phyloP scores from a whole-genome alignment of 2,329 filamentous ascomycete genomes.

The Truncatella angustata region DNA sequence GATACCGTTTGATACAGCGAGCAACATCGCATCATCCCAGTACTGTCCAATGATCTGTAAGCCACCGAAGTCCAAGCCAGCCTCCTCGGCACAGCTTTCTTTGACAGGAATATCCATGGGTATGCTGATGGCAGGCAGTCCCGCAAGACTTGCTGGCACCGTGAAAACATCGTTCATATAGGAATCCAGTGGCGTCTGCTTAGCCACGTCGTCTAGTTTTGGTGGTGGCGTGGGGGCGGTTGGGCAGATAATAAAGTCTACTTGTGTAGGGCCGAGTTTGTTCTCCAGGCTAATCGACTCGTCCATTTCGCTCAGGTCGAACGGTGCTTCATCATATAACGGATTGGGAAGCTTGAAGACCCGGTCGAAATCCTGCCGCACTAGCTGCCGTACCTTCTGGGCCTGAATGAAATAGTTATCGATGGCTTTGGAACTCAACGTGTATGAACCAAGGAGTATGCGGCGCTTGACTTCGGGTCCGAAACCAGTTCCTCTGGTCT shows the following conservation, averaged over 20 bases:
- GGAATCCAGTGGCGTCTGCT: slow-evolving; percentile 61
- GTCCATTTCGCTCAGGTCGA: slow-evolving; percentile 60
- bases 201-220: slow-evolving; percentile 54
- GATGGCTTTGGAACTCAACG: slow-evolving; percentile 83
- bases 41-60: slow-evolving; percentile 81
- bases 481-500: slow-evolving; percentile 71
- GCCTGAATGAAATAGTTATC: slow-evolving; percentile 97
- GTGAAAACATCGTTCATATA: slow-evolving; percentile 97
- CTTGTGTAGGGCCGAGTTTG: slow-evolving; percentile 58
- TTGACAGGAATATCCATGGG: slow-evolving; percentile 52
- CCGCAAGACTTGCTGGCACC: slow-evolving; percentile 89
- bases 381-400: slow-evolving; percentile 79
- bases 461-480: slow-evolving; percentile 83
- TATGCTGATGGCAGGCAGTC: slow-evolving; percentile 83
- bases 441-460: slow-evolving; percentile 87
- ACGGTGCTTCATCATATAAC: slow-evolving; percentile 52
- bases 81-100: slow-evolving; percentile 28
- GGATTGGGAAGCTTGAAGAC: slow-evolving; percentile 72
- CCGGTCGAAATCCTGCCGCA: slow-evolving; percentile 82
- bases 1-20: slow-evolving; percentile 54
- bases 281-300: slow-evolving; percentile 50
- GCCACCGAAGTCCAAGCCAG: slow-evolving; percentile 47
- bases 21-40: slow-evolving; percentile 67
- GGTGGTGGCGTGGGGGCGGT: slow-evolving; percentile 80
- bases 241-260: slow-evolving; percentile 85